Evolutionary conservation across 768 basidiomycete species (phyloP), one percentile per base, ranked within the genome.

Genomic region (Gymnopilus junonius): DNA sequence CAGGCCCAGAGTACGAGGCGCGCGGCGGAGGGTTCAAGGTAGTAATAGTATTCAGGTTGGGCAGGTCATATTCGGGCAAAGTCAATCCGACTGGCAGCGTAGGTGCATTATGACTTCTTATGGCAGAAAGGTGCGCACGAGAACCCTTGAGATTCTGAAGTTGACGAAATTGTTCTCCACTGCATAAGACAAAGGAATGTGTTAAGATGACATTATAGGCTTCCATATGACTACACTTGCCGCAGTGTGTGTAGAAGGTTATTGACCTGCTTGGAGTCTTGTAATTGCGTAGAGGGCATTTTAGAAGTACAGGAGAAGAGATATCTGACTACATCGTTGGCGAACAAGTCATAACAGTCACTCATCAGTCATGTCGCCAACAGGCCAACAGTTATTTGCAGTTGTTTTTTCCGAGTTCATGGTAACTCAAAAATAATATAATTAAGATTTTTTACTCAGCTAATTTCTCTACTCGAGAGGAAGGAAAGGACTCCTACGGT

Each of bases 401-500:
- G 15, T 15, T 48, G 45, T 48, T 48, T 48, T 48, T 27, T 15
- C n/a, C 23, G 14, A 48, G 25, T 27, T 25, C 14, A 25, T 25
- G 11, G 14, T 14, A 21, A 42, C 37, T 37, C 40, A 20, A 20
- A 42, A 42, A 48, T 11, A 48, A 14, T 3, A 48, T 8, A 8
- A 48, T 15, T 21, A 48, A 15, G 12, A 48, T 25, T 10, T 23
- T 21, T 46, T 27, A 27, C 7, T 29, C 17, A 1, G 25, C 59
- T 8, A 17, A 53, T 40, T 55, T 59, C 20, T 72, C 75, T 78
- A 86, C 74, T 92, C 91, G 72, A 83, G 83, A 67, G 93, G 90
- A 59, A 88, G 81, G 74, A 94, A 93, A n/a, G 92, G 93, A 69
- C 87, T 91, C 58, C 84, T 83, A 62, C 90, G 88, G 64, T 87